Evolutionary conservation across 306 rosid genomes (phyloP).

Genomic region (Vachellia pachyceras): DNA sequence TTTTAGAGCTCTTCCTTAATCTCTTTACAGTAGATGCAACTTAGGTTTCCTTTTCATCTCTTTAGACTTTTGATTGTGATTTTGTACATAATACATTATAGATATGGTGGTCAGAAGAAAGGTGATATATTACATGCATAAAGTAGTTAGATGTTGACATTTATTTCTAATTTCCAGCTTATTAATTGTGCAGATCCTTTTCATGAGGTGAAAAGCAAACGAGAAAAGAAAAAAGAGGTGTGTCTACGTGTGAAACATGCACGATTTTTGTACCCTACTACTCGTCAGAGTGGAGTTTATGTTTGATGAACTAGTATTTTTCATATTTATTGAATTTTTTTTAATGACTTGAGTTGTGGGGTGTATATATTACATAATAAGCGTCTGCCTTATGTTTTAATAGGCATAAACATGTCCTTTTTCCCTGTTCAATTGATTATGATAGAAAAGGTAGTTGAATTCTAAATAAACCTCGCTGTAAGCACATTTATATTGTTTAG

Average conservation of each 20-base stretch:
- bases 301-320: neutral
- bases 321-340: neutral
- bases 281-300: neutral
- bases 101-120: conserved; percentile 5
- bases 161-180: conserved; percentile 35
- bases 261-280: neutral
- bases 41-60: neutral
- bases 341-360: neutral
- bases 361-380: neutral
- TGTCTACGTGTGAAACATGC: conserved; percentile 33
- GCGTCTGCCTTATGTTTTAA: neutral
- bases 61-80: neutral
- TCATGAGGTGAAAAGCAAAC: conserved; percentile 99
- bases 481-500: neutral
- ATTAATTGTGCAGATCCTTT: conserved; percentile 79
- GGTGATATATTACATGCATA: neutral
- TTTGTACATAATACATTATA: conserved; percentile 3
- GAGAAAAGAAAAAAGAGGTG: conserved; percentile 99
- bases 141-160: neutral
- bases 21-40: neutral
- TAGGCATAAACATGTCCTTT: neutral
- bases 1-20: neutral
- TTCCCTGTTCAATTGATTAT: neutral
- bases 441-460: neutral
- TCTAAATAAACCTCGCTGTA: neutral